A percentile compares a stretch with the other conserved stretches of the same genome.
Evolutionary conservation across 768 basidiomycete genomes (phyloP).

Genomic region (Boletus huronensis): DNA sequence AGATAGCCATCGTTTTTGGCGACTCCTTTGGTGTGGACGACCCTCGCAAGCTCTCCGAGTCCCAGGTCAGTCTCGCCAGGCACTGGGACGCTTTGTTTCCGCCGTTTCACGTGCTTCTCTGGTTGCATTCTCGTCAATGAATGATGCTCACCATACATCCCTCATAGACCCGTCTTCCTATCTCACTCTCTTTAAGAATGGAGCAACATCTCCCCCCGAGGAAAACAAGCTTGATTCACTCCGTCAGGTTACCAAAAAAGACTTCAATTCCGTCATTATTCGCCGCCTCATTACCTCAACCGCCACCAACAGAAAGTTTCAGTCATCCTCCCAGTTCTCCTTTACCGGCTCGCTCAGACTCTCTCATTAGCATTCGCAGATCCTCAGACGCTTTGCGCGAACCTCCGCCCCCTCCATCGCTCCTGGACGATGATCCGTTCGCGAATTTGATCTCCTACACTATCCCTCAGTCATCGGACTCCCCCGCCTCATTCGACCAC

Average conservation of each 20-base stretch:
- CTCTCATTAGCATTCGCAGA: slow-evolving; percentile 1
- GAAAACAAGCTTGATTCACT: background rate
- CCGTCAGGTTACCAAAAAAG: background rate
- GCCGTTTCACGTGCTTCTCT: background rate
- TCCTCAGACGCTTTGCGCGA: background rate
- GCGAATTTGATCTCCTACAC: slow-evolving; percentile 46
- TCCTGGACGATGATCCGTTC: slow-evolving; percentile 74
- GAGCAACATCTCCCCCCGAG: background rate
- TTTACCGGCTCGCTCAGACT: slow-evolving; percentile 16
- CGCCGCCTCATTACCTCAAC: background rate
- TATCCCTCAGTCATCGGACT: background rate
- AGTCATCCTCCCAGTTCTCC: background rate
- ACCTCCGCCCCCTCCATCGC: slow-evolving; percentile 5
- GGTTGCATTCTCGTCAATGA: background rate
- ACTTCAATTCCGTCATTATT: background rate
- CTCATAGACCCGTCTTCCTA: background rate
- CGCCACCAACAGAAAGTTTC: background rate
- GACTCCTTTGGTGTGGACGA: background rate
- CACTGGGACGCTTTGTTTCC: background rate
- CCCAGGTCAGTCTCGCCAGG: background rate
- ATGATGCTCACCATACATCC: background rate
- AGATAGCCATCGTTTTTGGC: background rate
- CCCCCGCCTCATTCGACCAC: background rate
- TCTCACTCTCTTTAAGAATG: background rate
- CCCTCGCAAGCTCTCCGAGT: background rate